Conservation (phyloP, 2,329 filamentous ascomycete species). For the Alternaria sp. region DNA sequence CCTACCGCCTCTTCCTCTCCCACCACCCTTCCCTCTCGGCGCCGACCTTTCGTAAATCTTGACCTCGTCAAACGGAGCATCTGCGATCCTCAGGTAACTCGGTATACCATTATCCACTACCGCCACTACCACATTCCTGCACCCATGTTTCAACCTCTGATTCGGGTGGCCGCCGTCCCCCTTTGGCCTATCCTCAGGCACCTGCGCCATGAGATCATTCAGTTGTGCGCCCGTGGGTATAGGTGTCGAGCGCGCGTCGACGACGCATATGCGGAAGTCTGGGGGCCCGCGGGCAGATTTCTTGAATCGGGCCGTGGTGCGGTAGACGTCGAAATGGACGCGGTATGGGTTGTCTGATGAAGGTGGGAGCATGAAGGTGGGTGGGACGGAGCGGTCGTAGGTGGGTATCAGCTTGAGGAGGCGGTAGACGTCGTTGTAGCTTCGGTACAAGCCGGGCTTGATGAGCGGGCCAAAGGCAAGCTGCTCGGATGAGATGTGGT, state of each 20-base stretch:
- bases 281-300: conserved; percentile 80
- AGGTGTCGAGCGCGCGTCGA: conserved; percentile 73
- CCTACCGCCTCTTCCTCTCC: conserved; percentile 48
- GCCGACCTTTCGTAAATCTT: conserved; percentile 64
- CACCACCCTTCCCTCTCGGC: conserved; percentile 47
- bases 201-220: conserved; percentile 71
- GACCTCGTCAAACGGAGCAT: conserved; percentile 77
- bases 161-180: conserved; percentile 64
- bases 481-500: conserved; percentile 21
- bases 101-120: conserved; percentile 89
- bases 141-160: conserved; percentile 80
- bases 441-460: conserved; percentile 60
- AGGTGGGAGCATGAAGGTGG: conserved; percentile 39
- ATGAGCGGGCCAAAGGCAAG: conserved; percentile 57
- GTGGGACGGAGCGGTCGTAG: conserved; percentile 64
- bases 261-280: conserved; percentile 84
- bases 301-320: conserved; percentile 69
- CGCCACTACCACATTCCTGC: conserved; percentile 82
- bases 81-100: conserved; percentile 82
- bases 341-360: conserved; percentile 65
- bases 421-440: conserved; percentile 72
- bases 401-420: conserved; percentile 76
- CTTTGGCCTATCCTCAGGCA: conserved; percentile 71
- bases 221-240: conserved; percentile 79
- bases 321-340: conserved; percentile 83